Evolutionary conservation across 345 rosid species (phyloP).

Genomic region (Arabidopsis suecica): DNA sequence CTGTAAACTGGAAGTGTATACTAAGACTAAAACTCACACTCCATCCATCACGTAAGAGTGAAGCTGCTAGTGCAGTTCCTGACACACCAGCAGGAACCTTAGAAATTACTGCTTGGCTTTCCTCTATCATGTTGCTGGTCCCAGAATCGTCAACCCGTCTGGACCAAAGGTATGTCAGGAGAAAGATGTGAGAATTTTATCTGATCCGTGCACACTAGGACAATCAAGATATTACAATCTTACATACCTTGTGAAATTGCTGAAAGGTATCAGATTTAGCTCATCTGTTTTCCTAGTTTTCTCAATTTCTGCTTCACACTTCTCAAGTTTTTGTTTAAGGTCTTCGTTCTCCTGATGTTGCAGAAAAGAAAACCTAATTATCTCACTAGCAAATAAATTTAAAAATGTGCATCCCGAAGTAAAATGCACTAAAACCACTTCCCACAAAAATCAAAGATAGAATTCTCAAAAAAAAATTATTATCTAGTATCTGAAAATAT

Average conservation of each 20-base stretch:
- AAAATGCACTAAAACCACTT: slow-evolving; percentile 15
- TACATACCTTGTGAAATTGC: slow-evolving; percentile 64
- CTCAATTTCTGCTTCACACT: slow-evolving; percentile 83
- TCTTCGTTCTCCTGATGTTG: slow-evolving; percentile 65
- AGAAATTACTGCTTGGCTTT: slow-evolving; percentile 56
- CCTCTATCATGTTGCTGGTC: slow-evolving; percentile 54
- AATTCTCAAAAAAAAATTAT: slow-evolving; percentile 13
- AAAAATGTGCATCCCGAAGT: slow-evolving; percentile 18
- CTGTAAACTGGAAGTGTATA: slow-evolving; percentile 16
- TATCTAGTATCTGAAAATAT: neutral
- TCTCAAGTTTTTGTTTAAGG: slow-evolving; percentile 70
- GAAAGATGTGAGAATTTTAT: slow-evolving; percentile 17
- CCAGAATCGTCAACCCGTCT: slow-evolving; percentile 53
- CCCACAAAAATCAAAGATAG: slow-evolving; percentile 3
- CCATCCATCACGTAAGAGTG: slow-evolving; percentile 98
- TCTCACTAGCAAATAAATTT: slow-evolving; percentile 1
- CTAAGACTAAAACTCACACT: slow-evolving; percentile 67
- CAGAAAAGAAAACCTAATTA: slow-evolving; percentile 32
- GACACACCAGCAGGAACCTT: slow-evolving; percentile 90
- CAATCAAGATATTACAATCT: slow-evolving; percentile 19
- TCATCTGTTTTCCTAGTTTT: slow-evolving; percentile 71
- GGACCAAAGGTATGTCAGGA: slow-evolving; percentile 22
- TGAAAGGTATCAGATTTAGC: slow-evolving; percentile 67
- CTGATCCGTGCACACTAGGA: slow-evolving; percentile 9
- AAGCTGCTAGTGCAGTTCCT: slow-evolving; percentile 95